Base-by-base conservation (phyloP, 345 rosid species). In the Eucalyptus tenuipes region DNA sequence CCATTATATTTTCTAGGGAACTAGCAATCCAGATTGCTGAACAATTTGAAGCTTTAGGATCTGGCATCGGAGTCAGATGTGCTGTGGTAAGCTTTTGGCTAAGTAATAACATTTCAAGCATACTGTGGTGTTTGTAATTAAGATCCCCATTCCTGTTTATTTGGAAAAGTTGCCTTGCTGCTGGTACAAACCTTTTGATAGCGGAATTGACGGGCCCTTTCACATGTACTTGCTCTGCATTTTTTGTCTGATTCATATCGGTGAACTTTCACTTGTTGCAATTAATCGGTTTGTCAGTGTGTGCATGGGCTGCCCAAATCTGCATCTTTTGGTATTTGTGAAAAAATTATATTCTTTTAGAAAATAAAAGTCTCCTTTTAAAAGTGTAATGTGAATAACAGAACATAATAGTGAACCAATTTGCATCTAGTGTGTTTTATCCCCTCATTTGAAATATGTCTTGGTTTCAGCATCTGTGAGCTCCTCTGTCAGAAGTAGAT, bases 11-110 rank as follows among this genome's bases (percentile, higher is more conserved):
- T n/a, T 89, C 59, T 82, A 94, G 99, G 94, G 99, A 98, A 92
- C 93, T 98, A 84, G 99, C 99, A 13, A 96, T 97, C 87, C 99
- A 98, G 94, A 98, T 98, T 91, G 95, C 97, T 64, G 99, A 98
- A 92, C 99, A 98, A 91, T 98, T 98, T 91, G 96, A 96, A 92
- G 98, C 97, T 89, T 91, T 97, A 75, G 99, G 99, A 87, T 91
- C 97, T 81, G 97, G 95, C 66, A 95, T 98, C 68, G 94, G 96
- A 84, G 92, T 98, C 80, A 94, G 91, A 87, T 95, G 98, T 93
- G 98, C 94, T 44, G 99, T 98, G 96, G 99, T 96, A 92, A 93
- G 98, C 47, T 20, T 75, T 75, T 40, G 42, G 82, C 47, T 20
- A 25, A 75, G 15, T 75, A 37, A 75, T 75, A 75, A 20, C 47